phyloP scores from a whole-genome alignment of 306 rosid species.

The Cucurbita maxima region DNA sequence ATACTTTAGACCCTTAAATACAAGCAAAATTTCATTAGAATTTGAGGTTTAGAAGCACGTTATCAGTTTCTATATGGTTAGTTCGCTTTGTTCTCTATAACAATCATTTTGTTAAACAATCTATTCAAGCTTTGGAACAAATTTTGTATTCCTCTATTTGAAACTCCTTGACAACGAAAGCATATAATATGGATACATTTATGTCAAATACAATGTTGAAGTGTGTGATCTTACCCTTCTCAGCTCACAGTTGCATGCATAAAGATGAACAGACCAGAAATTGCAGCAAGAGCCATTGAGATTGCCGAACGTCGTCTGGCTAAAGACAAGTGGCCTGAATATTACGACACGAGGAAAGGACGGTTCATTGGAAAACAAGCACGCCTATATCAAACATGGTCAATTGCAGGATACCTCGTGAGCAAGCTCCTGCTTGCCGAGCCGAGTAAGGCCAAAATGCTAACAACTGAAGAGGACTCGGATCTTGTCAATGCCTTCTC shows the following conservation, averaged over 20 bases:
- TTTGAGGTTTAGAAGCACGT: background rate
- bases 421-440: conserved; percentile 54
- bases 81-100: background rate
- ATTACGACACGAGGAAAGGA: conserved; percentile 55
- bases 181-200: background rate
- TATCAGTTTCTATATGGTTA: background rate
- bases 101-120: background rate
- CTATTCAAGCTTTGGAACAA: background rate
- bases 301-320: conserved; percentile 48
- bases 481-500: conserved; percentile 63
- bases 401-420: conserved; percentile 70
- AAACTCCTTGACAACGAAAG: background rate
- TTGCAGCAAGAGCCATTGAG: conserved; percentile 57
- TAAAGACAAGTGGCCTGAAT: conserved; percentile 76
- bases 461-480: conserved; percentile 66
- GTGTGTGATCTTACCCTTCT: conserved; percentile 10
- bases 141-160: background rate
- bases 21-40: background rate
- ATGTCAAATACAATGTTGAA: background rate
- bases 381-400: conserved; percentile 60
- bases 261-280: conserved; percentile 68
- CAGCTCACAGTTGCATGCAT: conserved; percentile 87
- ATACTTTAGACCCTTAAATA: background rate
- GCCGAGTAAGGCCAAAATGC: conserved; percentile 54
- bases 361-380: conserved; percentile 70